Evolutionary conservation across 495 filamentous ascomycete species (phyloP), one percentile per base, ranked within the genome.

Genomic region (Endocarpon pusillum): DNA sequence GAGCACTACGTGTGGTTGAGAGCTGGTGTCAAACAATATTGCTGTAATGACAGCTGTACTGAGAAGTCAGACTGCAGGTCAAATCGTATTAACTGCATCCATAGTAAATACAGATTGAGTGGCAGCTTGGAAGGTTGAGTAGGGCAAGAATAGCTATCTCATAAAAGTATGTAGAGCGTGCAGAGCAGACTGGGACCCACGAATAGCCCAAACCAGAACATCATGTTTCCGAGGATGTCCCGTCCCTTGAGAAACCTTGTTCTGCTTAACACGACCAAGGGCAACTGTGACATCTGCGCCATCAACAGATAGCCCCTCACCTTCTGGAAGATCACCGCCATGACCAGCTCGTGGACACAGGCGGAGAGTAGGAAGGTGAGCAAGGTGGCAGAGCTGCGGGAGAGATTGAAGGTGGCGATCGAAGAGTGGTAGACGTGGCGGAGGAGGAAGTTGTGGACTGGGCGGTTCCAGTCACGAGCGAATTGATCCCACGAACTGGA

Each of bases 321-420:
- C 42, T 80, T 79, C 54, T 73, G 74, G 45, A 84, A 84, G 35
- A 84, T 67, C 34, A 74, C 73, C 57, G 71, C 69, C 79, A 83
- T 83, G 40, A 81, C 59, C 22, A 82, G 56, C 49, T 83, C 78
- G 43, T 84, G 78, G 15, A 81, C 66, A 38, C 70, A 63, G 1
- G 78, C 75, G 10, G 61, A 69, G 9, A 84, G 47, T 33, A 81
- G 62, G 45, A 84, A 84, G 5, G 78, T 84, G 19, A 79, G 66
- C 14, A 81, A 59, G 21, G 76, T 81, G 6, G 78, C 78, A n/a
- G 68, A 69, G 37, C 66, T 58, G 46, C 71, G 72, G 40, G 71
- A 69, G 11, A 82, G 61, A 41, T 69, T 66, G 45, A 81, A 71
- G 3, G 72, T 62, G 15, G 72, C 77, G 46, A 83, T 83, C 35